Base-by-base conservation (phyloP, 805 yeast genomes). In the Komagataella kurtzmanii region DNA sequence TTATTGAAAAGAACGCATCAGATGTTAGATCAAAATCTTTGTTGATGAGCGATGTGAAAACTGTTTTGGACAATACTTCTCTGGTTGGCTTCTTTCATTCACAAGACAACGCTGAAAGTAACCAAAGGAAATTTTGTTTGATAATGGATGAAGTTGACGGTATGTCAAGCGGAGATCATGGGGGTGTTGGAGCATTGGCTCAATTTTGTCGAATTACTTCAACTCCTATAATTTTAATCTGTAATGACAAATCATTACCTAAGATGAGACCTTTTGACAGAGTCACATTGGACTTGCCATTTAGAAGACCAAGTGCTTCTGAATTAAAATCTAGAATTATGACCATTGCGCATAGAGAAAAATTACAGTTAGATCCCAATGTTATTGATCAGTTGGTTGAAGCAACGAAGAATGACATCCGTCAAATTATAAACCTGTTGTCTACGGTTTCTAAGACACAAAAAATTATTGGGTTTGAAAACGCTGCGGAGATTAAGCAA, bases 81-180 rank as follows among this genome's bases (percentile, higher is more conserved):
- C 83, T 93, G 14, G 79, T 80, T 51, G 96, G 97, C 0, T 88
- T 71, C 62, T 83, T 88, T 68, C 59, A 65, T 18, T 61, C 65
- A 30, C 67, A 65, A 19, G 59, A 58, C 7, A 61, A 64, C n/a
- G 54, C 54, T 4, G 55, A 51, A 6, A 57, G 57, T 8, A 76
- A 79, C 57, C 72, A 76, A 49, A 74, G 76, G 50, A 81, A 77
- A 54, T 81, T 91, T 58, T 88, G 89, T 52, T 73, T 93, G 48
- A 85, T 93, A 56, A 89, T 93, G 98, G 99, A 93, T 68, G 99
- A 93, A 70, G 98, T 93, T 30, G 99, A 93, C 65, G 99, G 99
- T 58, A 93, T 93, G 98, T 88, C 96, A 45, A 89, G 95, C 62
- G 99, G 99, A 56, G 99, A 93, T 67, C 83, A 93, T 59, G 99